Conservation (phyloP, 2,329 filamentous ascomycete species). For the Emericellopsis atlantica region DNA sequence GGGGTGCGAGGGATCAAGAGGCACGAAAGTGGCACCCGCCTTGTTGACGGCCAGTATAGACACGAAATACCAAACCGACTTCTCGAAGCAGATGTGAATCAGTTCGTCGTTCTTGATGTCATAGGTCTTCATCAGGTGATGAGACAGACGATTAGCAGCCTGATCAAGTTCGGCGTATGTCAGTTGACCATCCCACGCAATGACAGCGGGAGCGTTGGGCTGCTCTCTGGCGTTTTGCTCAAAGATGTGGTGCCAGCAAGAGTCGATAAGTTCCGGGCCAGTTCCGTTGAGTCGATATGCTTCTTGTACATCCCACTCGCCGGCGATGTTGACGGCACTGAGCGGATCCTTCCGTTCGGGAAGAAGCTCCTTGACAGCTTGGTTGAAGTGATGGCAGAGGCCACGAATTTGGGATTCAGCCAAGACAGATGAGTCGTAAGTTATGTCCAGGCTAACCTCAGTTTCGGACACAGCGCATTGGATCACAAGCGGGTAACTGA, state of each 20-base stretch:
- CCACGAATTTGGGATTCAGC: slow-evolving; percentile 3
- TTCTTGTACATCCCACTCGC: slow-evolving; percentile 1
- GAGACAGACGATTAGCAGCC: neutral
- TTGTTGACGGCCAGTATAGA: slow-evolving; percentile 4
- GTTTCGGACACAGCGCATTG: slow-evolving; percentile 1
- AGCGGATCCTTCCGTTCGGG: neutral
- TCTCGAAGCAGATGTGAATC: slow-evolving; percentile 3
- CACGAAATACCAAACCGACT: slow-evolving; percentile 3
- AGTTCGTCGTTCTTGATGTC: slow-evolving; percentile 8
- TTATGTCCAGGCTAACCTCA: neutral
- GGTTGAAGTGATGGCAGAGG: slow-evolving; percentile 5
- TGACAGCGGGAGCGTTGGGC: slow-evolving; percentile 21
- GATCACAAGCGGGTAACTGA: slow-evolving; percentile 4
- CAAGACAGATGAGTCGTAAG: slow-evolving; percentile 3
- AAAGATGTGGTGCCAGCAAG: neutral
- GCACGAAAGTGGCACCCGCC: slow-evolving; percentile 3
- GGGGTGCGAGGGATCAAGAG: slow-evolving; percentile 4
- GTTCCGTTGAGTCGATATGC: neutral
- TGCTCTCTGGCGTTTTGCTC: neutral
- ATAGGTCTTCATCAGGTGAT: slow-evolving; percentile 4
- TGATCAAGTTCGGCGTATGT: slow-evolving; percentile 1
- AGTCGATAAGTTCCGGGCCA: neutral
- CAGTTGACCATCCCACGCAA: slow-evolving; percentile 26
- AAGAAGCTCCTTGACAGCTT: slow-evolving; percentile 5
- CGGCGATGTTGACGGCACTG: neutral